These are phyloP conservation scores for Ilyonectria sp. DNA, from an alignment of 2,329 filamentous ascomycete genomes.

Conservation along the genomic window DNA sequence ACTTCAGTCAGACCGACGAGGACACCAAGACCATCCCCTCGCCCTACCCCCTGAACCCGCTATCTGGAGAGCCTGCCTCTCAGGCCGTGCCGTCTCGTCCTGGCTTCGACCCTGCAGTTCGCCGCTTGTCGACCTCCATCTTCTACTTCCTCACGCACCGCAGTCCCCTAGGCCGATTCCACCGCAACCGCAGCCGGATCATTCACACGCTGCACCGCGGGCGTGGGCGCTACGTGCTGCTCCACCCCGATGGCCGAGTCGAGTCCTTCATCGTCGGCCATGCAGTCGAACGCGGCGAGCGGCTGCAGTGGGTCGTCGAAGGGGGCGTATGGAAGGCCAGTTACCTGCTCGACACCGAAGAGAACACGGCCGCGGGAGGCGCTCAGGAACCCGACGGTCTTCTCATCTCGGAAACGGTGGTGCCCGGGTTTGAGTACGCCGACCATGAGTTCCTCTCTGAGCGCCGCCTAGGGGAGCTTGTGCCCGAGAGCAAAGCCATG, in stretches of 20 bases:
- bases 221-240: constrained; percentile 74
- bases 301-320: constrained; percentile 78
- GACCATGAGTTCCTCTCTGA: constrained; percentile 77
- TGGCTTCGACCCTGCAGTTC: constrained; percentile 56
- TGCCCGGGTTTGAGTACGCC: constrained; percentile 77
- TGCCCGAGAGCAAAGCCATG: constrained; percentile 64
- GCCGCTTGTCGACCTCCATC: constrained; percentile 73
- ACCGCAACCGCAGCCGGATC: constrained; percentile 73
- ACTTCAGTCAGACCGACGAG: constrained; percentile 74
- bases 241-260: constrained; percentile 71
- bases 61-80: constrained; percentile 53
- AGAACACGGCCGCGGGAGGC: constrained; percentile 50
- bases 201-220: constrained; percentile 77
- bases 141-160: constrained; percentile 74
- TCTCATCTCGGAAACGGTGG: constrained; percentile 78
- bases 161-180: constrained; percentile 71
- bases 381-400: constrained; percentile 63
- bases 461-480: constrained; percentile 65
- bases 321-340: constrained; percentile 78
- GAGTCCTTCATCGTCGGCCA: constrained; percentile 76
- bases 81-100: constrained; percentile 52
- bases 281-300: constrained; percentile 71
- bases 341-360: constrained; percentile 62
- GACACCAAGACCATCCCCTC: constrained; percentile 67
- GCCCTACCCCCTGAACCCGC: constrained; percentile 53